A percentile compares a stretch with the other conserved stretches of the same genome.
Conservation (phyloP, 306 rosid species). For the Fagus crenata region DNA sequence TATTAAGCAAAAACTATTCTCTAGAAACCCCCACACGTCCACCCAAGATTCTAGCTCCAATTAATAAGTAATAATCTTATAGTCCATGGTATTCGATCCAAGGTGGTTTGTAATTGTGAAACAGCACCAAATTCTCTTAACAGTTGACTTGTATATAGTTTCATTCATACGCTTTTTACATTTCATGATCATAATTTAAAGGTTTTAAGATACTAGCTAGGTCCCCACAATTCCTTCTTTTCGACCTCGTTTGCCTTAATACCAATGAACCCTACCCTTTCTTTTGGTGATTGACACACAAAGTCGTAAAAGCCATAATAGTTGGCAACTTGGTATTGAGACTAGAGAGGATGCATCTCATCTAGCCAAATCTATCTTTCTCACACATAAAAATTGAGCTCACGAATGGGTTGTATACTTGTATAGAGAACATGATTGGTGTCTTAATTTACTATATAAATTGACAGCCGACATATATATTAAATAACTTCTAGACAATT, state of each 20-base stretch:
- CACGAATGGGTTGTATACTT: background rate
- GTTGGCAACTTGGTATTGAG: too few relatives aligned
- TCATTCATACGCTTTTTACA: too few relatives aligned
- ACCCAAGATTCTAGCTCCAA: constrained; percentile 36
- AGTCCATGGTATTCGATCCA: constrained; percentile 13
- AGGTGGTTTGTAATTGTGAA: constrained; percentile 14
- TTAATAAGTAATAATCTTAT: background rate
- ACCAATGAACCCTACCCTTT: background rate
- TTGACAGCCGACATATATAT: constrained; percentile 24
- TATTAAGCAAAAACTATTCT: constrained; percentile 34
- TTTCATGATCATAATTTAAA: background rate
- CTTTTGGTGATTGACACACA: background rate
- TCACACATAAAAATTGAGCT: background rate
- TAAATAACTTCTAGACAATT: background rate
- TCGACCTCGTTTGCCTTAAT: background rate
- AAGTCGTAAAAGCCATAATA: background rate
- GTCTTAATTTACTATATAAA: constrained; percentile 10
- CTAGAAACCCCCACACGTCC: constrained; percentile 30
- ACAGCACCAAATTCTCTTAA: constrained; percentile 24
- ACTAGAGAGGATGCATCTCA: background rate
- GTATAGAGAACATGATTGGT: constrained; percentile 13
- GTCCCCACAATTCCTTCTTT: background rate
- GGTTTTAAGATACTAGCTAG: background rate
- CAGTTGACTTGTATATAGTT: constrained; percentile 28
- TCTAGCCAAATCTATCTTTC: background rate